Conservation (phyloP, 306 rosid species). For the Ormosia semicastrata region DNA sequence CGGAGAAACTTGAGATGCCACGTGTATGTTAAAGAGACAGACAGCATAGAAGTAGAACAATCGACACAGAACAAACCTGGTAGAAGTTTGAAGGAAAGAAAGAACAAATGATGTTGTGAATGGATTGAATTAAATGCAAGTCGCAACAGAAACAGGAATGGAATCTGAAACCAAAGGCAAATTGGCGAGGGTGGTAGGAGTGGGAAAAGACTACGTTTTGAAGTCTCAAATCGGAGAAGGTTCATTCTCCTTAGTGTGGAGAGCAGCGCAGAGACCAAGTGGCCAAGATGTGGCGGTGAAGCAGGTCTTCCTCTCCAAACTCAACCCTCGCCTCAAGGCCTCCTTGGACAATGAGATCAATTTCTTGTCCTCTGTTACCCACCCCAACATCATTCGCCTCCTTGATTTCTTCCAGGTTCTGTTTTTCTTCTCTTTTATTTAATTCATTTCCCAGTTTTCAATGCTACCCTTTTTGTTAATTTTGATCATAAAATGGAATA, state of each 20-base stretch:
- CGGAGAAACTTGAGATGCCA: not conserved
- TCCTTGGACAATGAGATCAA: constrained; percentile 50
- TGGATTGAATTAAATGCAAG: not conserved
- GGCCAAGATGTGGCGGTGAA: constrained; percentile 51
- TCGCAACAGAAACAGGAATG: not conserved
- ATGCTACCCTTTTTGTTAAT: not conserved
- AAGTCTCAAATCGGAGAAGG: constrained; percentile 46
- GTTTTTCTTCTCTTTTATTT: not conserved
- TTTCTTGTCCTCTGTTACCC: constrained; percentile 58
- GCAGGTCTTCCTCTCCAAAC: constrained; percentile 48
- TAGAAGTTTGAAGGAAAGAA: not conserved
- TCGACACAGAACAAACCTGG: not conserved
- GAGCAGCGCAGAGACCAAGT: constrained; percentile 33
- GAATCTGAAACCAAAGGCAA: constrained; percentile 1
- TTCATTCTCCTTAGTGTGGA: constrained; percentile 54
- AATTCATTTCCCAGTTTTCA: not conserved
- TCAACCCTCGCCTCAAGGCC: constrained; percentile 40
- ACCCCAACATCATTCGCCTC: constrained; percentile 60
- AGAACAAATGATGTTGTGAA: not conserved
- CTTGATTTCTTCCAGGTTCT: constrained; percentile 47
- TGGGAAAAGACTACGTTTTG: constrained; percentile 29
- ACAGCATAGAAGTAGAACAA: not conserved
- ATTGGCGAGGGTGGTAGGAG: constrained; percentile 4
- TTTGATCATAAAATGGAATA: not conserved
- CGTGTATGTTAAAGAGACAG: not conserved